Evolutionary conservation across 1,139 yeast genomes (phyloP).

Genomic region (Geotrichum phurueaensis): DNA sequence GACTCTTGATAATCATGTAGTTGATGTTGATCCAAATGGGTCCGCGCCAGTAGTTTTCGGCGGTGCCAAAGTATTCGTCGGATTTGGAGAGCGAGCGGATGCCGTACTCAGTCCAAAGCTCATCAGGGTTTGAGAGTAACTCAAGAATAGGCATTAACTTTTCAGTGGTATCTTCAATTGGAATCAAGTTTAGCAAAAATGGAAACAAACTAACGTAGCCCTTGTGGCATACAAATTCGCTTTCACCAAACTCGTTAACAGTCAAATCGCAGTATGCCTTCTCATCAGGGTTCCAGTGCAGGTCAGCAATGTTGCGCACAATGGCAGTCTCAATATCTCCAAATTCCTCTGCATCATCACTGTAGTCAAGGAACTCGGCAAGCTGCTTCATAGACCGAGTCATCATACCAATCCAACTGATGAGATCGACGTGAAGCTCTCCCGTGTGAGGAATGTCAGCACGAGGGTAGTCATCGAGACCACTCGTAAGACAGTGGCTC

Average conservation of each 20-base stretch:
- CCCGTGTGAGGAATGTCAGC: constrained; percentile 75
- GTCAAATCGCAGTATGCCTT: constrained; percentile 79
- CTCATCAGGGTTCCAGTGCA: constrained; percentile 74
- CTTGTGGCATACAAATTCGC: constrained; percentile 67
- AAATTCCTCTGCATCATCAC: constrained; percentile 53
- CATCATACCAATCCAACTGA: constrained; percentile 94
- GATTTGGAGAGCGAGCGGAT: constrained; percentile 71
- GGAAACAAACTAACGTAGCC: constrained; percentile 90
- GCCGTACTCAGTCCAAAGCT: constrained; percentile 76
- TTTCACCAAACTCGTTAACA: constrained; percentile 64
- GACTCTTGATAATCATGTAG: constrained; percentile 68
- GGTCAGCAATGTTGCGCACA: constrained; percentile 53
- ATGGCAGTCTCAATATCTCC: constrained; percentile 51
- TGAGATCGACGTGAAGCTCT: constrained; percentile 82
- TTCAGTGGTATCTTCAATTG: constrained; percentile 34
- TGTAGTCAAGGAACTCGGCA: constrained; percentile 56
- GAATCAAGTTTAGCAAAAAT: constrained; percentile 62
- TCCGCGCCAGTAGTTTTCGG: constrained; percentile 94
- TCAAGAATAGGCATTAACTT: constrained; percentile 48
- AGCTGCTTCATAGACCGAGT: constrained; percentile 71
- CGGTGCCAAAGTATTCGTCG: constrained; percentile 63
- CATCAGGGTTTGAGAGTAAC: constrained; percentile 59
- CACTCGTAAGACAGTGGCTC: constrained; percentile 85
- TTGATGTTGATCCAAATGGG: constrained; percentile 92
- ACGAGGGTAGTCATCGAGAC: constrained; percentile 93